Base-by-base conservation (phyloP, 2,329 filamentous ascomycete species). In the Fusarium nanum region DNA sequence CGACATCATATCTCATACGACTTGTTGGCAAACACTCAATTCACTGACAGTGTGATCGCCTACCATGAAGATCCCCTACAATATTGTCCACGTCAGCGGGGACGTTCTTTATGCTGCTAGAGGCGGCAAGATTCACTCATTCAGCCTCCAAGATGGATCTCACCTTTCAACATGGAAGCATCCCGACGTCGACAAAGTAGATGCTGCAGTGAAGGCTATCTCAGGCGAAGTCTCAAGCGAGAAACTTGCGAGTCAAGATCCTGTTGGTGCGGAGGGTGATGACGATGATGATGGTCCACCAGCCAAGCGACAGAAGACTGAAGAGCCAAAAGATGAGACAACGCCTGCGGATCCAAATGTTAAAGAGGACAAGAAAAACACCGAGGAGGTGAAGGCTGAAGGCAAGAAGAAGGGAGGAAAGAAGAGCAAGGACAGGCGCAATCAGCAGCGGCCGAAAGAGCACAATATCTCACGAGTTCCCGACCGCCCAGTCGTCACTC, bases 101-200 rank as follows among this genome's bases (percentile, higher is more conserved):
- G 78, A 85, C 71, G 80, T 92, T 22, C 79, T 98, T 20, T 85
- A 97, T 72, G 92, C 91, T 40, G 92, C 93, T 27, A 89, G 90
- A 65, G 93, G 93, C 16, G 87, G 90, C 49, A 88, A 86, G 73
- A 87, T 98, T 56, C 87, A 93, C 75, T 87, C 89, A 4, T 91
- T 93, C 77, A 84, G 84, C 75, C 80, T 90, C 9, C 75, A 81
- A n/a, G 83, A 87, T 65, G 88, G 89, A 32, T 79, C 82, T 49
- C 82, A 88, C 54, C 78, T 93, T 20, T 89, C 87, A 45, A 83
- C 85, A 75, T 94, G 92, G 92, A 83, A 82, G 59, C 83, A 86
- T 64, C 83, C 84, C 9, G 78, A 82, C 69, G 77, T 79, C 53
- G 76, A 78, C 56, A 78, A 79, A 59, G 71, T 77, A 63, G 74